phyloP scores from a whole-genome alignment of 192 early-diverging fungal species.

The Haplosporangium gracile region DNA sequence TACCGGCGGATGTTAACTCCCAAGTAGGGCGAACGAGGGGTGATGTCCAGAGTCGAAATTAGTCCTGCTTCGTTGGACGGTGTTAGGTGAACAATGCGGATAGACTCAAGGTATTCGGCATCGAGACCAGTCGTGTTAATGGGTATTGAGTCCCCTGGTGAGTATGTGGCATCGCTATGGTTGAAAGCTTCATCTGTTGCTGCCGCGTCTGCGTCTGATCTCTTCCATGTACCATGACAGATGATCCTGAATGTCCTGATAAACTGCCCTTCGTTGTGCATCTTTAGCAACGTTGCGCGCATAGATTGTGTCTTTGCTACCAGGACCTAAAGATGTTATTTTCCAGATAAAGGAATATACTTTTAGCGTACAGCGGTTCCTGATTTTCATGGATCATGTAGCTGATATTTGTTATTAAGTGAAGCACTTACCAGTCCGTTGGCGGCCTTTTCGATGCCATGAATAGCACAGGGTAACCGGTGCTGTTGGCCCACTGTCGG shows the following conservation, averaged over 20 bases:
- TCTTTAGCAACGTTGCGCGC: slow-evolving; percentile 40
- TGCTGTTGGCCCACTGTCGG: slow-evolving; percentile 39
- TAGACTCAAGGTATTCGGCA: slow-evolving; percentile 25
- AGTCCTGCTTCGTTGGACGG: slow-evolving; percentile 55
- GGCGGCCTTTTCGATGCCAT: slow-evolving; percentile 70
- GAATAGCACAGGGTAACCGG: slow-evolving; percentile 47
- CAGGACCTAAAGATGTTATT: slow-evolving; percentile 47
- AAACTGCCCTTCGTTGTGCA: slow-evolving; percentile 46
- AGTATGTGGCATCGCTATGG: neutral
- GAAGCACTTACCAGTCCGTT: slow-evolving; percentile 62
- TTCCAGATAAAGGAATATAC: neutral
- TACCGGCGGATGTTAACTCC: slow-evolving; percentile 66
- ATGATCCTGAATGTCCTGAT: slow-evolving; percentile 45
- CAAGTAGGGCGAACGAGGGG: slow-evolving; percentile 33
- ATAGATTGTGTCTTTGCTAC: slow-evolving; percentile 54
- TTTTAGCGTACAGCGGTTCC: neutral
- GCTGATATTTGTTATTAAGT: neutral
- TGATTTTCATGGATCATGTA: neutral
- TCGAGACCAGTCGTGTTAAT: slow-evolving; percentile 2
- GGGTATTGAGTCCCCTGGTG: neutral
- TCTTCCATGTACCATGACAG: slow-evolving; percentile 47
- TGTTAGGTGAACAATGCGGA: slow-evolving; percentile 35
- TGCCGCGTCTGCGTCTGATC: neutral
- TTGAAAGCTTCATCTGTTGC: neutral
- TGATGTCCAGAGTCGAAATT: slow-evolving; percentile 51